Evolutionary conservation across 805 yeast species (phyloP).

Genomic region (Candida germanica): DNA sequence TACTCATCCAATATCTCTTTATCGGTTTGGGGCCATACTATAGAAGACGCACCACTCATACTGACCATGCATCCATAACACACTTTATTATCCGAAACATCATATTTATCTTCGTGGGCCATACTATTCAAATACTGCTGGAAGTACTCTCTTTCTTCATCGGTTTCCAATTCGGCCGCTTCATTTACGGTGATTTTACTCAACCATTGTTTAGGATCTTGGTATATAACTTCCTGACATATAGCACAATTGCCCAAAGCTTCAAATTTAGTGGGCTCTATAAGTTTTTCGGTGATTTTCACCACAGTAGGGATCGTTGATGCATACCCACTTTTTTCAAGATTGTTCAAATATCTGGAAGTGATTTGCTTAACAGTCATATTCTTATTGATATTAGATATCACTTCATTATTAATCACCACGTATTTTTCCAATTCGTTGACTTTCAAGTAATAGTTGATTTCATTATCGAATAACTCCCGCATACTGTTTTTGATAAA

Average conservation of each 20-base stretch:
- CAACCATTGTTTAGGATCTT: slow-evolving; percentile 65
- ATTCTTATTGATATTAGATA: slow-evolving; percentile 53
- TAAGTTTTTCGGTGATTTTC: slow-evolving; percentile 78
- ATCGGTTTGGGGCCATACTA: slow-evolving; percentile 26
- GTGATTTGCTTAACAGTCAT: slow-evolving; percentile 83
- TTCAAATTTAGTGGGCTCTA: slow-evolving; percentile 37
- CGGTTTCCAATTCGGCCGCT: slow-evolving; percentile 46
- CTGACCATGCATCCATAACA: slow-evolving; percentile 80
- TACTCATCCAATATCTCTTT: slow-evolving; percentile 47
- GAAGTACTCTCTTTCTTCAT: slow-evolving; percentile 35
- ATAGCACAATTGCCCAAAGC: slow-evolving; percentile 42
- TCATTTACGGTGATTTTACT: slow-evolving; percentile 61
- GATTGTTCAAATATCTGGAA: slow-evolving; percentile 62
- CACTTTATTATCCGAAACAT: slow-evolving; percentile 18
- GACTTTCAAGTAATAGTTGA: slow-evolving; percentile 51
- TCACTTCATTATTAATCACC: slow-evolving; percentile 15
- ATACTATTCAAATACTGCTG: slow-evolving; percentile 12
- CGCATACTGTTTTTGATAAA: slow-evolving; percentile 67
- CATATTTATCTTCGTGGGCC: slow-evolving; percentile 3
- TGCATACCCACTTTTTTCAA: slow-evolving; percentile 74
- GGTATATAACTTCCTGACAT: slow-evolving; percentile 54
- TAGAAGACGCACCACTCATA: slow-evolving; percentile 38
- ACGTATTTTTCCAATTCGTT: slow-evolving; percentile 34
- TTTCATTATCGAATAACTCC: slow-evolving; percentile 70
- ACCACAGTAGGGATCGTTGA: slow-evolving; percentile 91